These are phyloP conservation scores for Apium graveolens DNA, from an alignment of 129 eudicot genomes.

Conservation along the genomic window DNA sequence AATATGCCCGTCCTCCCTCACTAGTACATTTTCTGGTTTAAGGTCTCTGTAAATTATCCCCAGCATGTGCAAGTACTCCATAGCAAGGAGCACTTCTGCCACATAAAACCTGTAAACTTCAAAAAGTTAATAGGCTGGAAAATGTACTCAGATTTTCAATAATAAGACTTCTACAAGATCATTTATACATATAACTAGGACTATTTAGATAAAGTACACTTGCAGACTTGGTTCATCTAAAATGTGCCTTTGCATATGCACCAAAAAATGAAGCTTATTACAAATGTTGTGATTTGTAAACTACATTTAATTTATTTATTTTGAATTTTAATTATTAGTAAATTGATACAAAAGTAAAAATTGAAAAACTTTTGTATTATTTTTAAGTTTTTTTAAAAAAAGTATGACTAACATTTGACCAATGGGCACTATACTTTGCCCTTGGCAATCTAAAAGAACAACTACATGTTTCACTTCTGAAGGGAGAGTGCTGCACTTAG, in stretches of 20 bases:
- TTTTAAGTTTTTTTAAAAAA: too few relatives aligned
- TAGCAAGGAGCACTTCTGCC: constrained; percentile 89
- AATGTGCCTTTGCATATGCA: neutral
- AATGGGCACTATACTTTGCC: neutral
- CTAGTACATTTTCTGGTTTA: constrained; percentile 87
- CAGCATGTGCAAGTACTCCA: constrained; percentile 95
- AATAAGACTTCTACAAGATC: neutral
- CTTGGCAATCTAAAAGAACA: neutral
- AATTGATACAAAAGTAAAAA: neutral
- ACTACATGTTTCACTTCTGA: neutral
- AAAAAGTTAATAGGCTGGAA: neutral
- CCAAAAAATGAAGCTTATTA: neutral
- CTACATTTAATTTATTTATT: neutral
- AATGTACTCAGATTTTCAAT: neutral
- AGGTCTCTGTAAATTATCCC: constrained; percentile 96
- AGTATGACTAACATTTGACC: too few relatives aligned
- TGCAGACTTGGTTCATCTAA: neutral
- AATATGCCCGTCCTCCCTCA: constrained; percentile 93
- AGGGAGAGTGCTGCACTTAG: neutral
- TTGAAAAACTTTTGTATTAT: neutral
- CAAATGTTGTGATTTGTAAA: neutral
- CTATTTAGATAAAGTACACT: neutral
- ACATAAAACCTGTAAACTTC: constrained; percentile 75
- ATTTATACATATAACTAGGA: too few relatives aligned
- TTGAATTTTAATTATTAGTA: neutral